Evolutionary conservation across 768 basidiomycete genomes (phyloP).

Genomic region (Boletus pseudo-olivaceus): DNA sequence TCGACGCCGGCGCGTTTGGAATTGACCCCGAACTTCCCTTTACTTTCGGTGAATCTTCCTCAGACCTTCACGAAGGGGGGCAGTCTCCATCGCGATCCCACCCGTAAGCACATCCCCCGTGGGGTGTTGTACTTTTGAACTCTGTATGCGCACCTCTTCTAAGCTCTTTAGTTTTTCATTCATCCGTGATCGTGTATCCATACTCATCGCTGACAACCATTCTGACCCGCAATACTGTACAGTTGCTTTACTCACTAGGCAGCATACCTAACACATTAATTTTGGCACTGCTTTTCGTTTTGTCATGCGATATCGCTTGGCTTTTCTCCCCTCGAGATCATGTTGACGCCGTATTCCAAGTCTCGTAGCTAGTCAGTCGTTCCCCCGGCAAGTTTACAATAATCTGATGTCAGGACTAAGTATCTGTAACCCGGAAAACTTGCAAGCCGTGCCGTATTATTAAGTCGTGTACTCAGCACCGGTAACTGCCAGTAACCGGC

Average conservation of each 20-base stretch:
- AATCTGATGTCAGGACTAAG: background rate
- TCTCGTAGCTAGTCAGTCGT: conserved; percentile 1
- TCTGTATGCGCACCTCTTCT: conserved; percentile 13
- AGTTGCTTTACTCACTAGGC: conserved; percentile 25
- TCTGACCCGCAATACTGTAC: conserved; percentile 20
- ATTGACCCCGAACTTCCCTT: conserved; percentile 79
- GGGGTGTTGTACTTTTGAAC: conserved; percentile 11
- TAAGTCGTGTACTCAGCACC: background rate
- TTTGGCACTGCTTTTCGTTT: conserved; percentile 7
- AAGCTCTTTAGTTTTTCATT: background rate
- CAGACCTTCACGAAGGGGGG: conserved; percentile 28
- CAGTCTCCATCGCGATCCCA: conserved; percentile 27
- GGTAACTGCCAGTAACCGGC: conserved; percentile 13
- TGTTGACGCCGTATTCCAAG: conserved; percentile 8
- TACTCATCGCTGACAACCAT: conserved; percentile 23
- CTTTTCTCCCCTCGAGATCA: background rate
- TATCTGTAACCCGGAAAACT: no score
- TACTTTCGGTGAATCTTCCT: conserved; percentile 40
- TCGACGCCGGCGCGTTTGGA: conserved; percentile 72
- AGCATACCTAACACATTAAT: conserved; percentile 29
- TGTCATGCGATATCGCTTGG: conserved; percentile 1
- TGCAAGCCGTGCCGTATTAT: no score
- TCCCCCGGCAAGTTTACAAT: background rate
- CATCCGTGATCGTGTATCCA: conserved; percentile 27
- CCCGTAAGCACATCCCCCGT: conserved; percentile 10